Evolutionary conservation across 2,329 filamentous ascomycete species (phyloP).

Genomic region (Xylariaceae sp.): DNA sequence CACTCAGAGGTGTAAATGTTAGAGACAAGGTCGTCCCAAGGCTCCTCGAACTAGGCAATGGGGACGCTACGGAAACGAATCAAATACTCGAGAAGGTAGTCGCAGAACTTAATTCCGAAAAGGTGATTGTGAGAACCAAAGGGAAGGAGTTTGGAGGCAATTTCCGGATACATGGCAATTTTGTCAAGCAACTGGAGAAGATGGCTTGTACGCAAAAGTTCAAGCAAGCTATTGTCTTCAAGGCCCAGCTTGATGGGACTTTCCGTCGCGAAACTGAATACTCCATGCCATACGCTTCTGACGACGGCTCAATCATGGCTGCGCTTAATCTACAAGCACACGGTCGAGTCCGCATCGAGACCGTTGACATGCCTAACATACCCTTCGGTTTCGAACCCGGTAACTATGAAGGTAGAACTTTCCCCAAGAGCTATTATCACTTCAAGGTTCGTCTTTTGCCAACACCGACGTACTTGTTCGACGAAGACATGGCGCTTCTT

Average conservation of each 20-base stretch:
- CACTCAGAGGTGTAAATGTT: conserved; percentile 41
- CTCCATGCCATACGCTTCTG: conserved; percentile 49
- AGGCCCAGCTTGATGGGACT: conserved; percentile 61
- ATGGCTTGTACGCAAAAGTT: conserved; percentile 60
- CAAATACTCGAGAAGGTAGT: conserved; percentile 55
- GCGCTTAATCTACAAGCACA: conserved; percentile 68
- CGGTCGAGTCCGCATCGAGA: conserved; percentile 60
- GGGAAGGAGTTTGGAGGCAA: conserved; percentile 64
- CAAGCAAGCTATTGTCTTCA: conserved; percentile 64
- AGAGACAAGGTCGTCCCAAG: conserved; percentile 41
- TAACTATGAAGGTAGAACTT: conserved; percentile 73
- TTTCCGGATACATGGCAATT: conserved; percentile 67
- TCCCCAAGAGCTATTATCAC: conserved; percentile 68
- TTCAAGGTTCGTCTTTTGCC: conserved; percentile 67
- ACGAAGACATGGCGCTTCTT: conserved; percentile 55
- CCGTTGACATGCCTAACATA: conserved; percentile 63
- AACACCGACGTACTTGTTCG: conserved; percentile 62
- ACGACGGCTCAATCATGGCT: conserved; percentile 71
- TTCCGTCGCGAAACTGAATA: conserved; percentile 48
- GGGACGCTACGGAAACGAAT: conserved; percentile 48
- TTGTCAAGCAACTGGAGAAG: conserved; percentile 62
- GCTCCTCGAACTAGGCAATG: conserved; percentile 55
- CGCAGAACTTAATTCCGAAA: conserved; percentile 53
- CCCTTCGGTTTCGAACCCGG: conserved; percentile 74
- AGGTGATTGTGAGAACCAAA: conserved; percentile 65